Conservation (phyloP, 2,329 filamentous ascomycete species). For the Pseudogymnoascus sp. region DNA sequence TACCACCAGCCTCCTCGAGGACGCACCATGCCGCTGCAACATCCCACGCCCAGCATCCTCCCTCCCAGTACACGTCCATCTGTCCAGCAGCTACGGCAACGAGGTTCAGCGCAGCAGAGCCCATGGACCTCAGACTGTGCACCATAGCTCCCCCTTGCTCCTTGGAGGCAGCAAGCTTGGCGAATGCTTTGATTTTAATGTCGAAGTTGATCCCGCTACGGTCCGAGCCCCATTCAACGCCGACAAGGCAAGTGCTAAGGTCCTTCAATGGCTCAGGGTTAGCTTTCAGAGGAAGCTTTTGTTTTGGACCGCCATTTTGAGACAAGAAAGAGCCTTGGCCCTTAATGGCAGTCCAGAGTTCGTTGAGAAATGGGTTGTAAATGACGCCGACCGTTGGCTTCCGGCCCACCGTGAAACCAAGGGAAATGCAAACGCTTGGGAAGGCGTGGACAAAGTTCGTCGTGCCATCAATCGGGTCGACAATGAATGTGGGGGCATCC, state of each 20-base stretch:
- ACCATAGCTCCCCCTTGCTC: conserved; percentile 67
- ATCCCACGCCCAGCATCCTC: conserved; percentile 79
- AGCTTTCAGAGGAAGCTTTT: conserved; percentile 39
- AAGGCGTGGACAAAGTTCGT: conserved; percentile 76
- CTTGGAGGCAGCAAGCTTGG: conserved; percentile 45
- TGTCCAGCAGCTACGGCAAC: conserved; percentile 64
- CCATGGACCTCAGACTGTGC: conserved; percentile 62
- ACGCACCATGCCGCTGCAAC: conserved; percentile 77
- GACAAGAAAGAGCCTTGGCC: conserved; percentile 57
- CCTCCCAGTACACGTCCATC: conserved; percentile 73
- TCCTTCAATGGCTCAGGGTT: conserved; percentile 49
- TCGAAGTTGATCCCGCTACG: conserved; percentile 63
- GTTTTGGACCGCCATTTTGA: conserved; percentile 32
- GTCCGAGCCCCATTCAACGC: conserved; percentile 65
- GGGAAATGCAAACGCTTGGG: conserved; percentile 67
- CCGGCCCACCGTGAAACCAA: conserved; percentile 60
- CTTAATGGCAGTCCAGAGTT: conserved; percentile 60
- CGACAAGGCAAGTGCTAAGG: conserved; percentile 57
- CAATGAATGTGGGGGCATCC: conserved; percentile 64
- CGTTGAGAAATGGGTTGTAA: conserved; percentile 69
- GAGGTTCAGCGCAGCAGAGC: conserved; percentile 67
- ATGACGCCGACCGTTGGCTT: conserved; percentile 63
- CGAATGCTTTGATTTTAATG: conserved; percentile 60
- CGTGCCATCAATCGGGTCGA: conserved; percentile 76
- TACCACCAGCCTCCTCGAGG: conserved; percentile 64